A percentile compares a stretch with the other conserved stretches of the same genome.
Conservation (phyloP, 768 basidiomycete genomes). For the Psilocybe cubensis region DNA sequence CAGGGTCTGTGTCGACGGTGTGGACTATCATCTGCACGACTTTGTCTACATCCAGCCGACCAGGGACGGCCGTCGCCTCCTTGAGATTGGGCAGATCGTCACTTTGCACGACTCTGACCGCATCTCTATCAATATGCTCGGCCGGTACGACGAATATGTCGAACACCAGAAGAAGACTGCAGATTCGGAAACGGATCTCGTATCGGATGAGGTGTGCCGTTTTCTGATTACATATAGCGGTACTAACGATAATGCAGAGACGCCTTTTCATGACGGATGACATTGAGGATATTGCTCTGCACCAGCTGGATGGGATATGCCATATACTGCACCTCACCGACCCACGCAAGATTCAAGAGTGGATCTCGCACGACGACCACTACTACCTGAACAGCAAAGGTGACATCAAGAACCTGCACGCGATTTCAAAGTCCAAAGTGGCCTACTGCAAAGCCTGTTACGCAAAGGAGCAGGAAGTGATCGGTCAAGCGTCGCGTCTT, state of each 20-base stretch:
- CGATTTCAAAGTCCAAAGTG: conserved; percentile 29
- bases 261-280: conserved; percentile 45
- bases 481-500: conserved; percentile 33
- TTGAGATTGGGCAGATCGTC: conserved; percentile 62
- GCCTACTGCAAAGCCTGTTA: conserved; percentile 44
- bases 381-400: conserved; percentile 52
- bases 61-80: conserved; percentile 27
- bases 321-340: conserved; percentile 46
- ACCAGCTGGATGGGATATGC: conserved; percentile 57
- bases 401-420: conserved; percentile 16
- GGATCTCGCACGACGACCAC: conserved; percentile 61
- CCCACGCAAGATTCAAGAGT: conserved; percentile 38
- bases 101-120: conserved; percentile 31
- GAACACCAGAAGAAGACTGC: conserved; percentile 12
- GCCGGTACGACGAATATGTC: conserved; percentile 47
- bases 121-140: conserved; percentile 45
- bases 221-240: conserved; percentile 15
- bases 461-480: conserved; percentile 29
- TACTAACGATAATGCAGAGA: conserved; percentile 27
- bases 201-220: conserved; percentile 46
- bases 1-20: conserved; percentile 40
- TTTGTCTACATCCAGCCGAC: conserved; percentile 59
- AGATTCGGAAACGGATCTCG: conserved; percentile 5
- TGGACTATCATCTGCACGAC: conserved; percentile 59
- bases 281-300: conserved; percentile 30